A percentile compares a stretch with the other conserved stretches of the same genome.
phyloP scores from a whole-genome alignment of 306 rosid species.

The Fragaria ananassa region DNA sequence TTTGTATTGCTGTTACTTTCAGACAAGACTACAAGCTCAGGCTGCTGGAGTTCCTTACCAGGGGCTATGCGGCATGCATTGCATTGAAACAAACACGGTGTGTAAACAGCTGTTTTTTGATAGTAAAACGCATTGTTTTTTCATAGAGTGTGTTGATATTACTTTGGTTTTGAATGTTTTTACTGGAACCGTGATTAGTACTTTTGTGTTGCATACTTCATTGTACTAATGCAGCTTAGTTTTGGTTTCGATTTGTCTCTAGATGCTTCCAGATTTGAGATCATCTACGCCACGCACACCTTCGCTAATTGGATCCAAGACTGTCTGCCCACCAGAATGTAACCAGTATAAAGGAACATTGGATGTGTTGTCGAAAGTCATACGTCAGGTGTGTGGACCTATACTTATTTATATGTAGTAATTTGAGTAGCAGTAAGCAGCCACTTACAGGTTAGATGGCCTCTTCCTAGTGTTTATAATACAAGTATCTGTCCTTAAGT shows the following conservation, averaged over 20 bases:
- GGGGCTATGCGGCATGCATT: slow-evolving; percentile 33
- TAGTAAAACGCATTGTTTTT: not conserved
- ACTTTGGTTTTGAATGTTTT: not conserved
- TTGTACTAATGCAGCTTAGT: slow-evolving; percentile 1
- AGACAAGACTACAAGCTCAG: slow-evolving; percentile 95
- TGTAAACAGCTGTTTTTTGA: not conserved
- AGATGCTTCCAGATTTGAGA: slow-evolving; percentile 49
- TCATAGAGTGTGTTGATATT: not conserved
- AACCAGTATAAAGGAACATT: slow-evolving; percentile 66
- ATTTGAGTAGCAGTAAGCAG: not conserved
- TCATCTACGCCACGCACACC: slow-evolving; percentile 26
- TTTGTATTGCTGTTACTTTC: slow-evolving; percentile 24
- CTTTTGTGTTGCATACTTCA: not conserved
- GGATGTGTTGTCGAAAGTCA: slow-evolving; percentile 72
- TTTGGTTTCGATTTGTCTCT: slow-evolving; percentile 20
- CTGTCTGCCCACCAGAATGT: slow-evolving; percentile 46
- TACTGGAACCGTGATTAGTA: not conserved
- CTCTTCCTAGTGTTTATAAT: not conserved
- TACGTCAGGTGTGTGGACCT: slow-evolving; percentile 63
- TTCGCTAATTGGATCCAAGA: slow-evolving; percentile 35
- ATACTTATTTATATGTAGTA: not conserved
- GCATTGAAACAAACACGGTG: slow-evolving; percentile 55
- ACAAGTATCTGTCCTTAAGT: not conserved
- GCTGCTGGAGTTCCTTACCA: slow-evolving; percentile 91
- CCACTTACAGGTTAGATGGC: not conserved